Conservation (phyloP, 2,329 filamentous ascomycete genomes). For the Trichophyton equinum region DNA sequence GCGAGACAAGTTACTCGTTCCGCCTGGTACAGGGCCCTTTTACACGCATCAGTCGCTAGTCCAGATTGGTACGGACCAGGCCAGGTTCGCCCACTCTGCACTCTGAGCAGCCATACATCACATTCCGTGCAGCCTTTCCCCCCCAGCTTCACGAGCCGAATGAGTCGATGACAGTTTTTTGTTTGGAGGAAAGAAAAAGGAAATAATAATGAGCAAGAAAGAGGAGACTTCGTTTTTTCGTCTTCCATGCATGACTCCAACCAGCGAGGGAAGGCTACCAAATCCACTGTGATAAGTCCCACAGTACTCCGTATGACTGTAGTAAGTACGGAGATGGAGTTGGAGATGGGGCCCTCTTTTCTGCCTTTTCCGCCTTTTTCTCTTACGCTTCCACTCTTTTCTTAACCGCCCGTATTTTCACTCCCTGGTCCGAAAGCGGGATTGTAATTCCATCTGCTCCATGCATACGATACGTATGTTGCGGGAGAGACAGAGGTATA, state of each 20-base stretch:
- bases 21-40: not conserved
- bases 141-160: not conserved
- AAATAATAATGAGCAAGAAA: too few species aligned
- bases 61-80: not conserved
- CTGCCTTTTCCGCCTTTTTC: not conserved
- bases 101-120: not conserved
- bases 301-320: not conserved
- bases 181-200: not conserved
- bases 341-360: not conserved
- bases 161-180: not conserved
- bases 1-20: conserved; percentile 3
- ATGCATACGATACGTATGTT: not conserved
- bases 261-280: not conserved
- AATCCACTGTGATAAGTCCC: not conserved
- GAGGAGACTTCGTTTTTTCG: not conserved
- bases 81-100: not conserved
- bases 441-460: not conserved
- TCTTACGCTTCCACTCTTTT: not conserved
- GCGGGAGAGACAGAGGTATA: not conserved
- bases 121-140: conserved; percentile 1
- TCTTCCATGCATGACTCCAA: not conserved
- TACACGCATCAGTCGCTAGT: too few species aligned
- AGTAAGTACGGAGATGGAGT: too few species aligned
- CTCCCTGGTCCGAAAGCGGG: not conserved
- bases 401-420: not conserved